phyloP scores from a whole-genome alignment of 768 basidiomycete species.

The Steccherinum ochraceum region DNA sequence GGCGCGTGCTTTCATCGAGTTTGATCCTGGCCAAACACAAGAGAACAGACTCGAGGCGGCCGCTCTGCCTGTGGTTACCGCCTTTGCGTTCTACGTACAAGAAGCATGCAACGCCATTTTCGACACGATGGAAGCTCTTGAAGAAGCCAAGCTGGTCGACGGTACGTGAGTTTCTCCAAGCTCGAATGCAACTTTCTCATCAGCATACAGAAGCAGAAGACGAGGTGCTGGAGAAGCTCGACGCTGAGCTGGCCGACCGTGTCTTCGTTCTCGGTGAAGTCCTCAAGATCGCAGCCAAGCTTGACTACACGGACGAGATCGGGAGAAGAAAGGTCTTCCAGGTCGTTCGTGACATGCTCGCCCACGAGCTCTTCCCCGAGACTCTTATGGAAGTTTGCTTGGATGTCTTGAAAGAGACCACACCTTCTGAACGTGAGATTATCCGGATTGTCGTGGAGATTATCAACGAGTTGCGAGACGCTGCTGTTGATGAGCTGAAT shows the following conservation, averaged over 20 bases:
- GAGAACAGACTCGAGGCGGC: conserved; percentile 31
- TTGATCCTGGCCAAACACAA: conserved; percentile 25
- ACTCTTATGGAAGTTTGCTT: conserved; percentile 37
- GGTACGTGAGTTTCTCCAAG: background rate
- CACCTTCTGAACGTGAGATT: conserved; percentile 39
- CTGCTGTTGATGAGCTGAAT: conserved; percentile 10
- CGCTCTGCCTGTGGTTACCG: conserved; percentile 40
- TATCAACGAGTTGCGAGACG: conserved; percentile 38
- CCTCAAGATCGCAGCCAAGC: conserved; percentile 34
- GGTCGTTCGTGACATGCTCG: conserved; percentile 45
- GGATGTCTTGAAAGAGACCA: conserved; percentile 40
- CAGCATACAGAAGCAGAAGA: conserved; percentile 15
- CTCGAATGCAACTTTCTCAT: background rate
- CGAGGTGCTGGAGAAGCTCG: conserved; percentile 15
- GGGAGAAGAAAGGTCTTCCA: conserved; percentile 46
- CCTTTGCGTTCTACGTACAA: conserved; percentile 41
- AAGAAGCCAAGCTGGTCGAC: conserved; percentile 16
- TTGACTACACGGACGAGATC: conserved; percentile 48
- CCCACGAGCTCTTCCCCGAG: conserved; percentile 35
- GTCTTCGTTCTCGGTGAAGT: conserved; percentile 41
- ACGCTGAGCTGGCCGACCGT: conserved; percentile 15
- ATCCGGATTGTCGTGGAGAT: conserved; percentile 47
- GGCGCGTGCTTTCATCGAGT: conserved; percentile 38
- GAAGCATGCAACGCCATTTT: conserved; percentile 37
- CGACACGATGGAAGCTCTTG: conserved; percentile 23